phyloP scores from a whole-genome alignment of 805 yeast species.

The Saturnispora sanitii region DNA sequence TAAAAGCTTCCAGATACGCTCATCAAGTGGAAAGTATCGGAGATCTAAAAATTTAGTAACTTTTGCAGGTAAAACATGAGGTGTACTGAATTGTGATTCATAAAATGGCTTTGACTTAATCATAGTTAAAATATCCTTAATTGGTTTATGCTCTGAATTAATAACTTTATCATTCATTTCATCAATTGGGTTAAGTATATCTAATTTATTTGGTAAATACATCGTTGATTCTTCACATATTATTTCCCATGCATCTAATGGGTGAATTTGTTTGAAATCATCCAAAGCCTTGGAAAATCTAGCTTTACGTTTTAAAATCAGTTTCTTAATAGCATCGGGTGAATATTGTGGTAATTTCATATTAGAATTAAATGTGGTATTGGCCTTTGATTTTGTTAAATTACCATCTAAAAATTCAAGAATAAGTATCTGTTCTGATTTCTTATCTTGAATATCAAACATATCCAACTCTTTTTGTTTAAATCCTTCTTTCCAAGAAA shows the following conservation, averaged over 20 bases:
- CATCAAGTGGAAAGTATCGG: conserved; percentile 39
- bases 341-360: conserved; percentile 42
- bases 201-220: conserved; percentile 39
- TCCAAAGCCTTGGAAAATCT: conserved; percentile 38
- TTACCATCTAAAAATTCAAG: conserved; percentile 73
- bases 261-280: conserved; percentile 24
- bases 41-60: conserved; percentile 37
- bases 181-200: conserved; percentile 52
- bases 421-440: conserved; percentile 44
- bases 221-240: conserved; percentile 29
- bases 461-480: conserved; percentile 48
- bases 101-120: conserved; percentile 44
- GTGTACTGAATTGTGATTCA: conserved; percentile 51
- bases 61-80: conserved; percentile 34
- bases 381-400: conserved; percentile 39
- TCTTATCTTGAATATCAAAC: conserved; percentile 35
- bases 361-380: conserved; percentile 32
- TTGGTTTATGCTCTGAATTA: conserved; percentile 13
- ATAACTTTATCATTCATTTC: conserved; percentile 34
- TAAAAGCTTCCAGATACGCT: conserved; percentile 36
- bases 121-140: conserved; percentile 39
- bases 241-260: conserved; percentile 29
- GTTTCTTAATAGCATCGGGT: conserved; percentile 45
- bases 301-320: conserved; percentile 48
- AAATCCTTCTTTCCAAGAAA: conserved; percentile 39